Base-by-base conservation (phyloP, 2,329 filamentous ascomycete species). In the Calycina herbarum region DNA sequence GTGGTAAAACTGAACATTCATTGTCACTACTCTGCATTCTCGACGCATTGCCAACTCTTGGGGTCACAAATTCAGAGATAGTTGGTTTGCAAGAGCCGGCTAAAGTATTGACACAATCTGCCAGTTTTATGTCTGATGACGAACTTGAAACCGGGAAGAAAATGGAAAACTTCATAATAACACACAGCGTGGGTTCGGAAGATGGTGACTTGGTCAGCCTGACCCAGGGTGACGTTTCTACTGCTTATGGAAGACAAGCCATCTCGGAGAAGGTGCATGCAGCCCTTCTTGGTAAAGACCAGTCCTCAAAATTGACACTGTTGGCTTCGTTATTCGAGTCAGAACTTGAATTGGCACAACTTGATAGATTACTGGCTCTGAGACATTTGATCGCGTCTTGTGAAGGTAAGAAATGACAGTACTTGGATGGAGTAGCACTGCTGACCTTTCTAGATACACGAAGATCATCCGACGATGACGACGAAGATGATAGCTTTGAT, bases 321-420 rank as follows among this genome's bases (percentile, higher is more conserved):
- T 64, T 76, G 5, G 54, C 66, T 17, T 65, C 65, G 2, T 31
- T 74, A 3, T 54, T 76, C 20, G 66, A 64, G 38, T 63, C 61
- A 33, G 64, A 65, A 1, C 31, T 8, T 15, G 64, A 62, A 1
- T 42, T 69, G 20, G 48, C 31, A 10, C 62, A 64, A 42, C 59
- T 74, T 6, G 74, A 76, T 45, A 73, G 70, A 42, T 40, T 76
- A 2, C 60, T 76, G 17, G 69, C 71, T 17, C 27, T 64, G 0
- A 71, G 69, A 64, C 60, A 73, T 57, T 58, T 74, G 11, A 72
- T 76, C 35, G 57, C 61, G 24, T 66, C 69, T 3, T 72, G 74
- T 60, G 69, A 73, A 64, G 73, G 73, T 74, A 68, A 59, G 66
- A 64, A 51, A 33, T 17, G 27, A 3, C 0, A 20, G 29, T 38